Conservation (phyloP, 2,329 filamentous ascomycete genomes). For the Apiospora koreana region DNA sequence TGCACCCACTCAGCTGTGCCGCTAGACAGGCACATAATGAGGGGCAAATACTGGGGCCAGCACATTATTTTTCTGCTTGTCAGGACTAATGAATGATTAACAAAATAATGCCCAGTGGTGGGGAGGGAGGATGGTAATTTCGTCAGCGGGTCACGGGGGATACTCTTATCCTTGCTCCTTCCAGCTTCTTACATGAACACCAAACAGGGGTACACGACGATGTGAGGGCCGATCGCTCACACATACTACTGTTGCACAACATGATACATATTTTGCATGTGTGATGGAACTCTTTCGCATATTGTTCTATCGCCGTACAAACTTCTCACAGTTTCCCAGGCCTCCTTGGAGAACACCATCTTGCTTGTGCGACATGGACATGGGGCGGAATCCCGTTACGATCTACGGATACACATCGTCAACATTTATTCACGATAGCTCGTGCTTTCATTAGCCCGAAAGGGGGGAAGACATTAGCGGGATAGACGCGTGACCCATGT, state of each 20-base stretch:
- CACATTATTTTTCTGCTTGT: not conserved
- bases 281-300: not conserved
- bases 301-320: not conserved
- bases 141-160: constrained; percentile 2
- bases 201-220: not conserved
- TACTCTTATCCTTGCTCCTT: constrained; percentile 4
- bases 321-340: no score
- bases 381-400: not conserved
- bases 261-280: not conserved
- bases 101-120: not conserved
- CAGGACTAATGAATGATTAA: not conserved
- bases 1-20: not conserved
- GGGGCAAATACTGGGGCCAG: not conserved
- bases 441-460: not conserved
- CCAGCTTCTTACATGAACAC: not conserved
- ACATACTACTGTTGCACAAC: not conserved
- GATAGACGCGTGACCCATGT: constrained; percentile 6
- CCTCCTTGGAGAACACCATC: not conserved
- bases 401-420: not conserved
- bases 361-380: not conserved
- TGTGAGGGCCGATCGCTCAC: constrained; percentile 3
- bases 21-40: not conserved
- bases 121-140: not conserved
- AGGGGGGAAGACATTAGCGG: not conserved
- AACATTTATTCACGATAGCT: not conserved